Evolutionary conservation across 2,329 filamentous ascomycete genomes (phyloP).

Genomic region (Penicillium brevicompactum): DNA sequence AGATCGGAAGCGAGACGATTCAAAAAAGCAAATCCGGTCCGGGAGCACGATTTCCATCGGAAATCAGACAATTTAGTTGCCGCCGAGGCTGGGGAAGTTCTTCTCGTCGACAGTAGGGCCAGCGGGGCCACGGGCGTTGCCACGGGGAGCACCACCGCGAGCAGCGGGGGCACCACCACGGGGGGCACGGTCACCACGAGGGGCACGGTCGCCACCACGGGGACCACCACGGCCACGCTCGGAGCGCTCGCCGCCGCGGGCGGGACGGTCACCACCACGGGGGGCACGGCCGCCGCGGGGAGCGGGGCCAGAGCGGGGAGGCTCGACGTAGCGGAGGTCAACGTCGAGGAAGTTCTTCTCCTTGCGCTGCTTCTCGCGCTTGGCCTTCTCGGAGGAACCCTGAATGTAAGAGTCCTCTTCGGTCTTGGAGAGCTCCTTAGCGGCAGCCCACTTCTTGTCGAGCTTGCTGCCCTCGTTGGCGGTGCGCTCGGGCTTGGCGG

Average conservation of each 20-base stretch:
- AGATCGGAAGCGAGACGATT: conserved; percentile 4
- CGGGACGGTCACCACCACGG: conserved; percentile 43
- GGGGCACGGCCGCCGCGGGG: conserved; percentile 51
- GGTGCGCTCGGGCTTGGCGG: conserved; percentile 74
- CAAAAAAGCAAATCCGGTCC: neutral
- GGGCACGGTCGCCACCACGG: conserved; percentile 25
- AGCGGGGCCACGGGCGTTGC: conserved; percentile 16
- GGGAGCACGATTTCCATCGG: conserved; percentile 9
- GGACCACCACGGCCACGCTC: conserved; percentile 22
- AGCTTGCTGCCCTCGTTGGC: conserved; percentile 87
- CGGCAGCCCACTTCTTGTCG: conserved; percentile 90
- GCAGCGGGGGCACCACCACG: conserved; percentile 49
- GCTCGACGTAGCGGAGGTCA: conserved; percentile 79
- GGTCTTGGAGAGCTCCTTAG: conserved; percentile 64
- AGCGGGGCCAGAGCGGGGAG: conserved; percentile 55
- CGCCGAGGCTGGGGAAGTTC: conserved; percentile 50
- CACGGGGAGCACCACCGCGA: conserved; percentile 44
- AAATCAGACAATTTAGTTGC: conserved; percentile 34
- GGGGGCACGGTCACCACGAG: conserved; percentile 22
- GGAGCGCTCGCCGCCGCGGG: conserved; percentile 40
- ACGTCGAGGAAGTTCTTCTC: conserved; percentile 88
- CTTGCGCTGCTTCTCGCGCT: conserved; percentile 85
- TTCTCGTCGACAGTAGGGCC: conserved; percentile 46
- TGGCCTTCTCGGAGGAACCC: conserved; percentile 72
- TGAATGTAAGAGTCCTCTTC: conserved; percentile 75